phyloP scores from a whole-genome alignment of 306 rosid genomes.

The Sicyos baderoa region DNA sequence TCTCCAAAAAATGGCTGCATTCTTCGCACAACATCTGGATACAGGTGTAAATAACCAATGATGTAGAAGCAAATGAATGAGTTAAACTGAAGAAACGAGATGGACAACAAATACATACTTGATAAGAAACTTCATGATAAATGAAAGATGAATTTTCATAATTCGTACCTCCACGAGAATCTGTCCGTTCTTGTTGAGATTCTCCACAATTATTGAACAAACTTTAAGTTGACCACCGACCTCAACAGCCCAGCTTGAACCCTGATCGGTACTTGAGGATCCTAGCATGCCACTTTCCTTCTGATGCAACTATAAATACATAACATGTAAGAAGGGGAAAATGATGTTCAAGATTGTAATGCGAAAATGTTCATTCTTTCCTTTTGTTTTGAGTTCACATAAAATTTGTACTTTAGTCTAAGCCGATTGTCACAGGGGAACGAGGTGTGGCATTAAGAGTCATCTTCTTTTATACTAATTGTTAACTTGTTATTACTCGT shows the following conservation, averaged over 20 bases:
- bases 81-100: constrained; percentile 1
- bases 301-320: constrained; percentile 47
- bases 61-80: background rate
- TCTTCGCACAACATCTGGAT: constrained; percentile 88
- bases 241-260: constrained; percentile 98
- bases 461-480: background rate
- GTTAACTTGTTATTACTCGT: background rate
- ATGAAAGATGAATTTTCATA: background rate
- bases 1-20: constrained; percentile 92
- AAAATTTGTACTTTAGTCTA: background rate
- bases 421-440: background rate
- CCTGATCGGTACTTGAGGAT: constrained; percentile 51
- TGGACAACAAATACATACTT: background rate
- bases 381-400: background rate
- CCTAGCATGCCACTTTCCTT: constrained; percentile 49
- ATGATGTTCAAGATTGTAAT: background rate
- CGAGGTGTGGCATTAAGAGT: background rate
- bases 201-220: constrained; percentile 72
- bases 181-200: constrained; percentile 78
- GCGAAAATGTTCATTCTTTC: background rate
- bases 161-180: constrained; percentile 83
- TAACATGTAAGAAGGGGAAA: background rate
- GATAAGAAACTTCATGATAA: background rate
- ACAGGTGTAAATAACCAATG: background rate
- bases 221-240: constrained; percentile 90